Percentiles rank a stretch among this genome's conserved stretches.
phyloP scores from a whole-genome alignment of 768 basidiomycete species.

The Boletellus emodensis region DNA sequence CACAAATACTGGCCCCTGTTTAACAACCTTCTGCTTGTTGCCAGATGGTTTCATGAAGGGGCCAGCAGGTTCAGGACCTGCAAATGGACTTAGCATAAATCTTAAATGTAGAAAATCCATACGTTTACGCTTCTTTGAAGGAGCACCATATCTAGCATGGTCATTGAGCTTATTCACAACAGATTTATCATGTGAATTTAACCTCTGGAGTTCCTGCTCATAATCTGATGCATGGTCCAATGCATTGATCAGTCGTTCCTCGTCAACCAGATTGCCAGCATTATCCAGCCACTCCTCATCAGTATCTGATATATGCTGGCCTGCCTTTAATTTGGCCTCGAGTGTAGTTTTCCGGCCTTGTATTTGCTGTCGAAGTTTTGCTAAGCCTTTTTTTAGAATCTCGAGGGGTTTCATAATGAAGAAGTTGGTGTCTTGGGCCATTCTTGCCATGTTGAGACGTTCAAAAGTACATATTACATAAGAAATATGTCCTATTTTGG shows the following conservation, averaged over 20 bases:
- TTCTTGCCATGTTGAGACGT: no score
- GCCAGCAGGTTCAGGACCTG: no score
- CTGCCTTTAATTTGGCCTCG: background rate
- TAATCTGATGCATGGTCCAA: constrained; percentile 17
- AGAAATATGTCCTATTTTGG: no score
- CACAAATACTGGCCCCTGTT: no score
- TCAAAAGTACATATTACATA: no score
- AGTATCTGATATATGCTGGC: constrained; percentile 4
- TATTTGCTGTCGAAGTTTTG: background rate
- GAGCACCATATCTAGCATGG: background rate
- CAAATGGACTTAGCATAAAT: no score
- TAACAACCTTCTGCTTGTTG: no score
- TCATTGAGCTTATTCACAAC: constrained; percentile 1
- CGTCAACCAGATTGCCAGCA: constrained; percentile 22
- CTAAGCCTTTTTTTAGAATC: no score
- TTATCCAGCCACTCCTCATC: constrained; percentile 24
- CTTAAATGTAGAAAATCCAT: background rate
- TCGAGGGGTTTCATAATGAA: no score
- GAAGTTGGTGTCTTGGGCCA: no score
- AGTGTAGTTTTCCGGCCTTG: background rate
- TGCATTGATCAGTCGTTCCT: constrained; percentile 14
- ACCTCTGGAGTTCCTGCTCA: constrained; percentile 13
- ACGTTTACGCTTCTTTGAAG: background rate
- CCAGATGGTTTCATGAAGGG: no score
- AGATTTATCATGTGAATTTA: background rate